phyloP scores from a whole-genome alignment of 306 rosid genomes.

The Cicer arietinum region DNA sequence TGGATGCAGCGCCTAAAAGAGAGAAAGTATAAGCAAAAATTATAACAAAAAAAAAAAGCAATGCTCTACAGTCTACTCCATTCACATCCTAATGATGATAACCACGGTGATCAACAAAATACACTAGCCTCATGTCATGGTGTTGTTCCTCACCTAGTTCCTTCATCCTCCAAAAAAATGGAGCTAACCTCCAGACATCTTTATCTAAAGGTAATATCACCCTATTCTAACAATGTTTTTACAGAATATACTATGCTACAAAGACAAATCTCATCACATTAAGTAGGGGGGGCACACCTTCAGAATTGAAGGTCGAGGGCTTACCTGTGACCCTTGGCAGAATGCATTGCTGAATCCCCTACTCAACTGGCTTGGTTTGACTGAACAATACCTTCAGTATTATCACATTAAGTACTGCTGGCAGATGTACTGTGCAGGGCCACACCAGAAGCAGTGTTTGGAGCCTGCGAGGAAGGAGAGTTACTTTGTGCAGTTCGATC shows the following conservation, averaged over 20 bases:
- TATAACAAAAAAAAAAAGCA: slow-evolving; percentile 26
- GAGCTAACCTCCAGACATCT: slow-evolving; percentile 40
- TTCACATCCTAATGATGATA: slow-evolving; percentile 56
- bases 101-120: slow-evolving; percentile 50
- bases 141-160: slow-evolving; percentile 1
- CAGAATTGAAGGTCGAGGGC: slow-evolving; percentile 34
- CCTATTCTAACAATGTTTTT: slow-evolving; percentile 27
- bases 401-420: slow-evolving; percentile 51
- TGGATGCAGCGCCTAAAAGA: neutral
- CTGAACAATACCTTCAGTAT: slow-evolving; percentile 54
- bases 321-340: slow-evolving; percentile 18
- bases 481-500: slow-evolving; percentile 46
- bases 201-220: slow-evolving; percentile 24
- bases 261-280: slow-evolving; percentile 22
- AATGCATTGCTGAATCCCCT: slow-evolving; percentile 42
- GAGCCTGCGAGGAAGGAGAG: slow-evolving; percentile 46
- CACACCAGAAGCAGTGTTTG: slow-evolving; percentile 48
- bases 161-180: slow-evolving; percentile 35
- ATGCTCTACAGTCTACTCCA: slow-evolving; percentile 17
- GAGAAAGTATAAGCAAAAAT: slow-evolving; percentile 7
- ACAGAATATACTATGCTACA: slow-evolving; percentile 27
- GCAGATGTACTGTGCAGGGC: slow-evolving; percentile 57
- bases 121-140: slow-evolving; percentile 44
- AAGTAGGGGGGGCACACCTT: slow-evolving; percentile 15
- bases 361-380: slow-evolving; percentile 64